Evolutionary conservation across 1,139 yeast genomes (phyloP).

Genomic region (Diutina siamensis): DNA sequence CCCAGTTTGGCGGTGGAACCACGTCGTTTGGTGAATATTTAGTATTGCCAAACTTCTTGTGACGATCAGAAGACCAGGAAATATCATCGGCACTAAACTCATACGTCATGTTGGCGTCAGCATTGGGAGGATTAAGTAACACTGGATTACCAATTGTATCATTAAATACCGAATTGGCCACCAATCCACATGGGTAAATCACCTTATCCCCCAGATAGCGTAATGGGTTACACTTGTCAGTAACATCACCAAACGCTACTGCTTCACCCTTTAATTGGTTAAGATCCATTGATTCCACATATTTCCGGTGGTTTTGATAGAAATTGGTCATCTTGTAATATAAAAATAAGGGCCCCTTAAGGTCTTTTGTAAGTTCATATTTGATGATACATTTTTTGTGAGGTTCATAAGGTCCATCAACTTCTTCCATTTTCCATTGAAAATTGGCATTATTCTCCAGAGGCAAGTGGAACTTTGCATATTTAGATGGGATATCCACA

Average conservation of each 20-base stretch:
- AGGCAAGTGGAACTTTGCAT: conserved; percentile 43
- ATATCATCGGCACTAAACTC: conserved; percentile 44
- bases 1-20: conserved; percentile 77
- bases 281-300: conserved; percentile 59
- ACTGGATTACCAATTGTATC: conserved; percentile 49
- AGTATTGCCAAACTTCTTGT: conserved; percentile 46
- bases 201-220: conserved; percentile 27
- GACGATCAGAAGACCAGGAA: conserved; percentile 56
- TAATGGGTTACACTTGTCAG: conserved; percentile 50
- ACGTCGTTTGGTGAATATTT: conserved; percentile 43
- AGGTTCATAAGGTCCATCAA: conserved; percentile 24
- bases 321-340: conserved; percentile 66
- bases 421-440: conserved; percentile 38
- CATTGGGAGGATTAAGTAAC: conserved; percentile 28
- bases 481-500: conserved; percentile 37
- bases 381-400: conserved; percentile 39
- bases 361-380: conserved; percentile 47
- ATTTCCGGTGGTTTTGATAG: conserved; percentile 69
- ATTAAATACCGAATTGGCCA: conserved; percentile 67
- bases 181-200: conserved; percentile 68
- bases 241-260: conserved; percentile 31
- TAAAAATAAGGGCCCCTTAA: conserved; percentile 49
- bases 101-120: conserved; percentile 32
- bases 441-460: conserved; percentile 31
- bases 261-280: conserved; percentile 56